Evolutionary conservation across 1,284 basidiomycete species (phyloP).

Genomic region (Trichosporon sp.): DNA sequence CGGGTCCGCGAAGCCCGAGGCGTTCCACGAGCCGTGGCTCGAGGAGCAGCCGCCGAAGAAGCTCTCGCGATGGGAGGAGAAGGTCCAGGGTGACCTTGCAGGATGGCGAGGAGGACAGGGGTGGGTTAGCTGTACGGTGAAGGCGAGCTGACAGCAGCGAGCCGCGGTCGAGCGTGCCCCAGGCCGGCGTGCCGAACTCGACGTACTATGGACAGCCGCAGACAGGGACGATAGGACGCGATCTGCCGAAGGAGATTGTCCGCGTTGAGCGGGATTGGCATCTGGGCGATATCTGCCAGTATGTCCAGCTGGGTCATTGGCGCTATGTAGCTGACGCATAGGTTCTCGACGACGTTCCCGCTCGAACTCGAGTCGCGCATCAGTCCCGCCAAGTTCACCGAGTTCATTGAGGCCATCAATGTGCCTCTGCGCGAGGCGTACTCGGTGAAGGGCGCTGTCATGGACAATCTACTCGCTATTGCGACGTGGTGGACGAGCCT

Average conservation of each 20-base stretch:
- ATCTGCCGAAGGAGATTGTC: conserved; percentile 47
- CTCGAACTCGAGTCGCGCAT: conserved; percentile 50
- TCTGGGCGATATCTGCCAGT: conserved; percentile 48
- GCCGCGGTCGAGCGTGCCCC: conserved; percentile 26
- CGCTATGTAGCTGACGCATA: conserved; percentile 9
- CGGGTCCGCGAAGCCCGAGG: background rate
- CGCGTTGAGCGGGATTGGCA: conserved; percentile 50
- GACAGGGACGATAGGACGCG: conserved; percentile 35
- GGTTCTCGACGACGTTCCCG: conserved; percentile 48
- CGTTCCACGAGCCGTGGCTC: background rate
- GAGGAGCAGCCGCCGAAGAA: conserved; percentile 7
- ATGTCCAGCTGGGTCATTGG: conserved; percentile 9
- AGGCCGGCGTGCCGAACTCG: conserved; percentile 19
- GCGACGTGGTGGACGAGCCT: conserved; percentile 49
- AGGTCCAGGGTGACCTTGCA: conserved; percentile 33
- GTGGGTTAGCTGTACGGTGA: conserved; percentile 20
- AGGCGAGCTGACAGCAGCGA: conserved; percentile 10
- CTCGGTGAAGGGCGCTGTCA: conserved; percentile 41
- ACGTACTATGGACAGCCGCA: conserved; percentile 34
- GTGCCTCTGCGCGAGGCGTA: conserved; percentile 44
- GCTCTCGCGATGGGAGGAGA: conserved; percentile 26
- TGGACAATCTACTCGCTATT: conserved; percentile 49
- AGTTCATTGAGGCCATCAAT: conserved; percentile 48
- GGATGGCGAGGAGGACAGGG: conserved; percentile 44
- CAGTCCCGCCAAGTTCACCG: conserved; percentile 32